Evolutionary conservation across 176 grass and related monocot genomes (phyloP).

Genomic region (Aegilops speltoides): DNA sequence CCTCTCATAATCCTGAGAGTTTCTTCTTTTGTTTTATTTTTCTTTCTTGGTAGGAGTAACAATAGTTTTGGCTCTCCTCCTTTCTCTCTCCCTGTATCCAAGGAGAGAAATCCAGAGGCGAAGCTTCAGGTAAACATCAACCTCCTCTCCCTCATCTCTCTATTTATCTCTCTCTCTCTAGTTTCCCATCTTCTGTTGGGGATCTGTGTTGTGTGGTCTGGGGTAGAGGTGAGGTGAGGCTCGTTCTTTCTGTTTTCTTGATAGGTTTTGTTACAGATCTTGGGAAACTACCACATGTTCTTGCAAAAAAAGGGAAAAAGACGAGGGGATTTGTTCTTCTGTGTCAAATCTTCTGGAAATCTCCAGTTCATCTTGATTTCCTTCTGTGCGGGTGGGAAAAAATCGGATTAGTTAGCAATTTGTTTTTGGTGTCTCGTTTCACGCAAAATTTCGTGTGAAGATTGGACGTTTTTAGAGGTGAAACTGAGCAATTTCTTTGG

Average conservation of each 20-base stretch:
- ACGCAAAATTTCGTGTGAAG: neutral
- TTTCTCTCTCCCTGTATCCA: neutral
- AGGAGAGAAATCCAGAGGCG: conserved; percentile 40
- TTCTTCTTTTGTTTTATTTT: conserved; percentile 43
- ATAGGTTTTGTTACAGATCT: neutral
- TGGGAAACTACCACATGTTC: neutral
- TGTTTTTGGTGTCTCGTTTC: neutral
- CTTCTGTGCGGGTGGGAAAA: neutral
- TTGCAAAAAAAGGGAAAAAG: neutral
- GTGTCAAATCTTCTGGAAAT: neutral
- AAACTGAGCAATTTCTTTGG: neutral
- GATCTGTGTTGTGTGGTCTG: neutral
- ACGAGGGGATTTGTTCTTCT: neutral
- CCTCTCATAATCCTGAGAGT: conserved; percentile 32
- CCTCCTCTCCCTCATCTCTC: neutral
- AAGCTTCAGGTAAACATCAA: conserved; percentile 47
- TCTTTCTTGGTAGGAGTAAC: conserved; percentile 55
- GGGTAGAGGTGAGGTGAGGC: neutral
- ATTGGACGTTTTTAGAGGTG: neutral
- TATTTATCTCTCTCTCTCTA: neutral
- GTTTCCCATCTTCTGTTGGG: neutral
- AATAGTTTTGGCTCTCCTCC: conserved; percentile 11
- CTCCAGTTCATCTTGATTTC: neutral
- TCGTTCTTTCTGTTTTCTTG: neutral
- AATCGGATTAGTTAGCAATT: neutral